Evolutionary conservation across 805 yeast genomes (phyloP), one percentile per base, ranked within the genome.

Genomic region (Yarrowia keelungensis): DNA sequence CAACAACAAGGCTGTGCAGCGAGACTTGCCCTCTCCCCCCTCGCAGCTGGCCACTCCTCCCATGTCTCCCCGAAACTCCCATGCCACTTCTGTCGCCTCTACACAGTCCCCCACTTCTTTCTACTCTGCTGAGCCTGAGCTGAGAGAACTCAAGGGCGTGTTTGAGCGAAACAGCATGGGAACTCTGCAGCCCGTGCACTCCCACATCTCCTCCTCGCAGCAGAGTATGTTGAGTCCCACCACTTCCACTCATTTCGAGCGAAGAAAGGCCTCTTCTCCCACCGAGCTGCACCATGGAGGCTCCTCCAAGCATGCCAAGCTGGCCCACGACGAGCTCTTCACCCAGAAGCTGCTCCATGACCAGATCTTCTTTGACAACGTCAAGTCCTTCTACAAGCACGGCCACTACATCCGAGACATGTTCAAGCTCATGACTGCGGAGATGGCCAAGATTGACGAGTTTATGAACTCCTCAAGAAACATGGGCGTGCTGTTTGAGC

Each of bases 1-100:
- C 62, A 56, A 56, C 62, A 56, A 56, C 62, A 56, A 56, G 62
- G 62, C 65, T 59, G 65, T 59, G 16, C 65, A 56, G 47, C 35
- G 39, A 10, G 49, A 56, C 16, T 19, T 42, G 15, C 64, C 64
- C 7, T 8, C 64, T n/a, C 64, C 64, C 9, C 64, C 64, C 10
- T 26, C 49, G 4, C 49, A 41, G 38, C 36, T 56, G 49, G 62
- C 62, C 38, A 56, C 62, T 10, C 62, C 62, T 32, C 62, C 62
- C 62, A 56, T 56, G 62, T 56, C 62, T 5, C 62, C 62, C 11
- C 46, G 62, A 41, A 3, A 56, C 22, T 56, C 62, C 3, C 62
- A 56, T 2, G 22, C 14, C 32, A 26, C 32, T 10, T 54, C 61
- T 16, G 32, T 12, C 8, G 59, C 45, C 5, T 41, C 62, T 14